phyloP scores from a whole-genome alignment of 176 grass and related monocot genomes.

The Zea mays region DNA sequence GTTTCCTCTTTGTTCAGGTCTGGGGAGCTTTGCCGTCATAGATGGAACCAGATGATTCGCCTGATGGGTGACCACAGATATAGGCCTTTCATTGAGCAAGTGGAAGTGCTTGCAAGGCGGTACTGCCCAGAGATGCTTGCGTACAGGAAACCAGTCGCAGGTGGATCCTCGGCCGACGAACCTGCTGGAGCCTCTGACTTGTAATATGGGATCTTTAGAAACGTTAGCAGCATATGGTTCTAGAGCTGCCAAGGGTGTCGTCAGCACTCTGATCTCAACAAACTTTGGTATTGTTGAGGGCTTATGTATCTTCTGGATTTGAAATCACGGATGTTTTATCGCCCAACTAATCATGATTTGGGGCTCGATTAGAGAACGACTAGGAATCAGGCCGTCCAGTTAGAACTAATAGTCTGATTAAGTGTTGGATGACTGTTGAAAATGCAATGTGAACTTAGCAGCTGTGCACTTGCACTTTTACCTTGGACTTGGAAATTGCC shows the following conservation, averaged over 20 bases:
- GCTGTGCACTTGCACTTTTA: too few species aligned
- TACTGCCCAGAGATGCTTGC: constrained; percentile 70
- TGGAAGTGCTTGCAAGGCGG: constrained; percentile 57
- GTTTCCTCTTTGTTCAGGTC: constrained; percentile 43
- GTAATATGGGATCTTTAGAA: not conserved
- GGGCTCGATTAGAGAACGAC: too few species aligned
- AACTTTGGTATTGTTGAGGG: not conserved
- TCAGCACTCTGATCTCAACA: not conserved
- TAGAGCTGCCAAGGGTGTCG: too few species aligned
- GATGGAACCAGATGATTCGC: constrained; percentile 81
- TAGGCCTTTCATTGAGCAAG: constrained; percentile 72
- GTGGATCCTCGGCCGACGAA: not conserved
- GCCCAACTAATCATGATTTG: too few species aligned
- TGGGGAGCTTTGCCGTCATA: constrained; percentile 58
- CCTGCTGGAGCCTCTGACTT: not conserved
- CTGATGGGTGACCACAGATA: constrained; percentile 50
- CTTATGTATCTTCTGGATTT: not conserved
- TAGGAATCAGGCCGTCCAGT: too few species aligned
- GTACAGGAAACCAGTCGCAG: constrained; percentile 42
- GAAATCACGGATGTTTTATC: too few species aligned
- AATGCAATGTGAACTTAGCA: too few species aligned
- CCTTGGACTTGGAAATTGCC: too few species aligned
- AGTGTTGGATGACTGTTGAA: too few species aligned
- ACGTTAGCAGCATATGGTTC: not conserved
- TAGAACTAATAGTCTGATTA: too few species aligned